Base-by-base conservation (phyloP, 768 basidiomycete genomes). In the Termitomyces titanicus region DNA sequence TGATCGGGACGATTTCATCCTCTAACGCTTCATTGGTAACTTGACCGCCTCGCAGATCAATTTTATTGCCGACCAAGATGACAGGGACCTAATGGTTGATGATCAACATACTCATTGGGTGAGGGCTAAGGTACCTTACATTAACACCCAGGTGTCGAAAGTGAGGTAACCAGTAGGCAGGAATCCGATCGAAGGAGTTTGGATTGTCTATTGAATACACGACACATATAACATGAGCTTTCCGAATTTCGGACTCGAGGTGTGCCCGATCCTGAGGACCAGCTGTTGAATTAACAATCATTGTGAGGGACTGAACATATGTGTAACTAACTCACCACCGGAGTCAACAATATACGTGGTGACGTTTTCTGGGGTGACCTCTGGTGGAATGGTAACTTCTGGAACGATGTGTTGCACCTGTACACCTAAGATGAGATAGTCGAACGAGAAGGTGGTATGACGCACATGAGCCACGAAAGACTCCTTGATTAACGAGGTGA, bases 331-430 rank as follows among this genome's bases (percentile, higher is more conserved):
- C 85, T 59, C 64, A 94, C 96, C 88, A 70, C 95, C 95, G 47
- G 96, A 94, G 73, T 99, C 96, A 51, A 98, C 92, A 58, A 99
- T 98, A 68, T 95, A 92, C 4, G 95, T 98, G 1, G 96, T 98
- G 38, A 99, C 93, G 68, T 97, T 94, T 75, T 96, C 94, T 47
- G 96, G 93, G 20, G 94, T 96, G 45, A 97, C 93, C 72, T 95
- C 92, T 64, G 95, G 94, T 7, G 96, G 97, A 53, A 99, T 97
- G 7, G 96, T 98, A 44, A 99, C 94, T 71, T 98, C 96, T 3
- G 96, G 96, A 38, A 98, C 88, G 64, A 96, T 79, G 63, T 93
- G 90, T 71, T 96, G 94, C 44, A 97, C 94, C 95, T 97, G 65
- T 5, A 25, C 11, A 52, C 29, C 43, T 47, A 13, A 46, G 57